A percentile compares a stretch with the other conserved stretches of the same genome.
phyloP scores from a whole-genome alignment of 345 rosid species.

The Pugionium dolabratum region DNA sequence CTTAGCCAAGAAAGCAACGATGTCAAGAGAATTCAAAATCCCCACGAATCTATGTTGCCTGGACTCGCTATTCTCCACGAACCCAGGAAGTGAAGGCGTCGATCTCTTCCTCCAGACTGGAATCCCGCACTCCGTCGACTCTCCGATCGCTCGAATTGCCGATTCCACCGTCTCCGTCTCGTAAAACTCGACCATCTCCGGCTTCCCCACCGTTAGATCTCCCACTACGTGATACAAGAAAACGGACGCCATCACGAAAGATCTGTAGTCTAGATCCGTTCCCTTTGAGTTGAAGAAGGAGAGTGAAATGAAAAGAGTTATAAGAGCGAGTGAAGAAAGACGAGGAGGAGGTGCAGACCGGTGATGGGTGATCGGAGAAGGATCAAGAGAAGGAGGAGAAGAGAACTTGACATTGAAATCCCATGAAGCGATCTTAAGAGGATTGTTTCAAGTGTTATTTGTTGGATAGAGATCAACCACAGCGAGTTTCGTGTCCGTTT shows the following conservation, averaged over 20 bases:
- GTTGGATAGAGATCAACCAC: constrained; percentile 16
- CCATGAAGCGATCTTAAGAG: constrained; percentile 23
- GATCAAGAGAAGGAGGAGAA: constrained; percentile 40
- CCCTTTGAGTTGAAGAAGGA: neutral
- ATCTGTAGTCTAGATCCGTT: neutral
- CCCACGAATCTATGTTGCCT: constrained; percentile 90
- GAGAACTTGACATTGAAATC: constrained; percentile 38
- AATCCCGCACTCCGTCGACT: constrained; percentile 88
- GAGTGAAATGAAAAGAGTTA: constrained; percentile 41
- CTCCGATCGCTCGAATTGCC: constrained; percentile 82
- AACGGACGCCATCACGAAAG: constrained; percentile 67
- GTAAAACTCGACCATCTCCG: constrained; percentile 78
- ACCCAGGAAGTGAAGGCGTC: constrained; percentile 40
- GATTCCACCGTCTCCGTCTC: constrained; percentile 87
- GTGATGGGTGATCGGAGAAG: constrained; percentile 58
- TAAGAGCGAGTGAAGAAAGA: constrained; percentile 84
- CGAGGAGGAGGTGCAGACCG: constrained; percentile 65
- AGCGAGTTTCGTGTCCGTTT: neutral
- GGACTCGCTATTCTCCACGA: constrained; percentile 63
- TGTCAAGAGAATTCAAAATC: constrained; percentile 81
- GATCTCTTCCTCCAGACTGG: constrained; percentile 85
- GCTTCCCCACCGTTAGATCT: constrained; percentile 98
- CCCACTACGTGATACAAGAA: constrained; percentile 92
- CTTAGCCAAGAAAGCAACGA: constrained; percentile 73
- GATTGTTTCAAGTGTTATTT: neutral